Evolutionary conservation across 2,329 filamentous ascomycete species (phyloP), one percentile per base, ranked within the genome.

Genomic region (Pezicula neosporulosa): DNA sequence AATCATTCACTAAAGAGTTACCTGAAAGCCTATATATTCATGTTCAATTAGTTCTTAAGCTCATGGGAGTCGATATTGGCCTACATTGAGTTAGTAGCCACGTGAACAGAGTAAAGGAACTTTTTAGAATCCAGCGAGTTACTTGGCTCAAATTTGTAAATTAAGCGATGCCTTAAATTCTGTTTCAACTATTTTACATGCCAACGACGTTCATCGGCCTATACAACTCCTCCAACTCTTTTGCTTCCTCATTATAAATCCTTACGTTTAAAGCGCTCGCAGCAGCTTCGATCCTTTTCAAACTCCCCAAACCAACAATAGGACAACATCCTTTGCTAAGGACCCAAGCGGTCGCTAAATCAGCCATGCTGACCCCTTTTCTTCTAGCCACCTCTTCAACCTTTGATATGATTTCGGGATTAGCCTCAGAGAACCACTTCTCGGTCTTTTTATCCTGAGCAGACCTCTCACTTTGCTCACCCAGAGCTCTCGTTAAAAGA

Each of bases 401-500:
- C 27, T 12, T 24, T 10, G 21, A 27, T 16, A 44, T 21, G n/a
- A 44, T 44, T 16, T 44, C 42, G 18, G 33, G 10, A 15, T 44
- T 44, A 6, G 42, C 42, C 3, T 44, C 21, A 8, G 18, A 28
- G 21, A 44, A 44, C 42, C 42, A 44, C n/a, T 27, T 28, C 27
- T 44, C 27, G n/a, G 42, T 21, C 27, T 44, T 44, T 30, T 30
- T 44, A 21, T 44, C 42, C 27, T 44, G 42, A 6, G 19, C 42
- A 13, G 42, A 44, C 16, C 42, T 27, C 19, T 33, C 3, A 44
- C 42, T 44, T 30, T 44, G 42, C 13, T 28, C 54, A 4, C 42
- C 42, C 42, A 44, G n/a, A 6, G 63, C 59, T 10, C 68, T 64
- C 5, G 67, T 61, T 18, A 71, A 60, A 45, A 63, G 53, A 8